Base-by-base conservation (phyloP, 1,284 basidiomycete genomes). In the Leccinum cinnamomeum region DNA sequence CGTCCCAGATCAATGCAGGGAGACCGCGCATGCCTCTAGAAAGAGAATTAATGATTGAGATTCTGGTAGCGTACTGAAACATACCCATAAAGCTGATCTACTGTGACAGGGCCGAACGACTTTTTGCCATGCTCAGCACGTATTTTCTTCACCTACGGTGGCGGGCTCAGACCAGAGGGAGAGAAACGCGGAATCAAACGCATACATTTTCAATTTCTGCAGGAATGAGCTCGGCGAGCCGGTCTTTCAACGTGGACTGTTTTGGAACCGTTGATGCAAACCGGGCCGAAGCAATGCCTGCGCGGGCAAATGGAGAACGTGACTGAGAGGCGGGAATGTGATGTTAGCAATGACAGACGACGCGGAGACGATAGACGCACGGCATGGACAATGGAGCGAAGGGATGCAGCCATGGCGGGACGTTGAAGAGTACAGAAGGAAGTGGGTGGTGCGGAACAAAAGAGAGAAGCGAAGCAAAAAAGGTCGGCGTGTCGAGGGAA, bases 11-110 rank as follows among this genome's bases (percentile, higher is more conserved):
- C 70, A 97, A 82, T 46, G 88, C 87, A 61, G 90, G 90, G 54
- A 92, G 83, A 73, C 95, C 94, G 72, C 95, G 85, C 95, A 97
- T 97, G 69, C 95, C 95, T 75, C 95, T 95, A 23, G n/a, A 58
- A 76, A 30, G 41, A 44, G 28, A 50, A 67, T 63, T 58, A 61
- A 62, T 1, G 8, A 51, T 28, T 23, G 39, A 33, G 2, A 46
- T n/a, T 20, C 53, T 7, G 16, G 44, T 28, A 41, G 7, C 3
- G 30, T 50, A 33, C 41, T 44, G 30, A 61, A 54, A 76, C 84
- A 61, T 70, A 86, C 90, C 91, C 91, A 73, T 92, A 93, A 68
- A 95, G 88, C 79, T 97, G 94, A 80, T 97, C 94, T 63, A 97
- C 94, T 64, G 91, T 76, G 70, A 95, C 90, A 64, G 92, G 91